A percentile compares a stretch with the other conserved stretches of the same genome.
These are phyloP conservation scores for Rhypophila decipiens DNA, from an alignment of 495 filamentous ascomycete species.

Conservation along the genomic window DNA sequence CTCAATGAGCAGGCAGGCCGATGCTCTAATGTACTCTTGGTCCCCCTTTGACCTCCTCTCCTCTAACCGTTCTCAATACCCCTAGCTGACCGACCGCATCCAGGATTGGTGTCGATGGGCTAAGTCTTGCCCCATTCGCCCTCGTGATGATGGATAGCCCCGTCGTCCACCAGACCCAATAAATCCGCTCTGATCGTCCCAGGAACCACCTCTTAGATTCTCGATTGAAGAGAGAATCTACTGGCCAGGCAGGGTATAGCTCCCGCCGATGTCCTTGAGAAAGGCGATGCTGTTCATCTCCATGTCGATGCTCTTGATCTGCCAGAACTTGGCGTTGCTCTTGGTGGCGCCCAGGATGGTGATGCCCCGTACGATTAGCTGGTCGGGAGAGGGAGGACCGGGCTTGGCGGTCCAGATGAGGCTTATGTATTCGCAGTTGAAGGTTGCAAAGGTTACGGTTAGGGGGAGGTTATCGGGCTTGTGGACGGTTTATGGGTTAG, in stretches of 20 bases:
- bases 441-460: slow-evolving; percentile 6
- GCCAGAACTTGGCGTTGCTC: slow-evolving; percentile 13
- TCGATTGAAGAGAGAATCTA: too few species aligned
- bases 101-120: too few species aligned
- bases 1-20: too few species aligned
- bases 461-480: slow-evolving; percentile 18
- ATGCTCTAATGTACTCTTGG: too few species aligned
- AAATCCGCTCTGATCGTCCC: too few species aligned
- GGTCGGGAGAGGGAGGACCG: slow-evolving; percentile 1
- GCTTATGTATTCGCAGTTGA: slow-evolving; percentile 19
- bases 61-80: too few species aligned
- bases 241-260: slow-evolving; percentile 8
- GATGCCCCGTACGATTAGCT: slow-evolving; percentile 24
- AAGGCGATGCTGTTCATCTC: slow-evolving; percentile 28
- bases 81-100: too few species aligned
- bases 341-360: slow-evolving; percentile 16
- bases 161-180: too few species aligned
- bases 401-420: slow-evolving; percentile 24
- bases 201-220: too few species aligned
- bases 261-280: slow-evolving; percentile 19
- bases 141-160: too few species aligned
- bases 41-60: too few species aligned
- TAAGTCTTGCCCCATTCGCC: too few species aligned
- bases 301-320: slow-evolving; percentile 22
- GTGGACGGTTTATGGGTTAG: neutral